Evolutionary conservation across 495 filamentous ascomycete species (phyloP).

Genomic region (Aspergillus asperescens): DNA sequence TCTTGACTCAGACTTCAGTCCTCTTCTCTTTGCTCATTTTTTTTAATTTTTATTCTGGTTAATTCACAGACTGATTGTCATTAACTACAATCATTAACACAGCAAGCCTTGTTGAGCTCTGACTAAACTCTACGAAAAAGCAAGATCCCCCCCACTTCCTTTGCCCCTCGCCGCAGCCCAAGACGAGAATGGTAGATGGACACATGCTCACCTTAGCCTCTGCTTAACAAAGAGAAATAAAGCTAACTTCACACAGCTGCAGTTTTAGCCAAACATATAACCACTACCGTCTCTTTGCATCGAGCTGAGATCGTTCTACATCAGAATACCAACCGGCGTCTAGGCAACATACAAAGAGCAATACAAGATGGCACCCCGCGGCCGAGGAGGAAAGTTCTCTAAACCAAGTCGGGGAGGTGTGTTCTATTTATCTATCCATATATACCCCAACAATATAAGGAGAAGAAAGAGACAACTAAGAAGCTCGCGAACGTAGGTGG

Average conservation of each 20-base stretch:
- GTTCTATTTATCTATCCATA: conserved; percentile 20
- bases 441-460: not conserved
- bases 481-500: conserved; percentile 53
- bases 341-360: not conserved
- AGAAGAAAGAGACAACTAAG: not conserved
- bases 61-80: not conserved
- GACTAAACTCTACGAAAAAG: not conserved
- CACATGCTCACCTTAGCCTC: conserved; percentile 1
- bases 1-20: not conserved
- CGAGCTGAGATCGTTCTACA: not conserved
- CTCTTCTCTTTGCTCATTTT: no score
- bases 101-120: not conserved
- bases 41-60: not conserved
- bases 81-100: not conserved
- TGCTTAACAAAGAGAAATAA: not conserved
- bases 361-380: conserved; percentile 45
- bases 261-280: not conserved
- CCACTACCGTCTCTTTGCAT: not conserved
- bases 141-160: conserved; percentile 1
- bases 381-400: conserved; percentile 86
- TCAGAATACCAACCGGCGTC: not conserved
- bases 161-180: conserved; percentile 1
- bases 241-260: not conserved
- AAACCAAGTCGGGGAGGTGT: conserved; percentile 89
- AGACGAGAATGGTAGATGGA: not conserved